A percentile compares a stretch with the other conserved stretches of the same genome.
Conservation (phyloP, 148 eudicot species). For the Nepenthes mirabilis region DNA sequence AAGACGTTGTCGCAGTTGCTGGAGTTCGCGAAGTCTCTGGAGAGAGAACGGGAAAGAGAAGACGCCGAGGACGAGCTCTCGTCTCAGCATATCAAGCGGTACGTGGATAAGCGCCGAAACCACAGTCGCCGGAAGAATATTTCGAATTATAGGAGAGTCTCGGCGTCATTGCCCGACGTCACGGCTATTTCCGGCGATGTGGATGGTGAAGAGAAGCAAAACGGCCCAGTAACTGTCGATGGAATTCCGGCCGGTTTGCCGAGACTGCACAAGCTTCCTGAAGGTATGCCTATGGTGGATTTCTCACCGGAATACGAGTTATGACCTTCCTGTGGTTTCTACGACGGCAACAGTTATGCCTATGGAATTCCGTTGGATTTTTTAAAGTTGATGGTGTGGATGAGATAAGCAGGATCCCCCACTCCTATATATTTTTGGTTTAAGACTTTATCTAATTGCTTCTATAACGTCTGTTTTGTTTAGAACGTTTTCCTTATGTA, state of each 20-base stretch:
- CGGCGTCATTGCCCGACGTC: slow-evolving; percentile 64
- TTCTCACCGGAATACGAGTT: slow-evolving; percentile 5
- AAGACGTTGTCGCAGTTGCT: slow-evolving; percentile 78
- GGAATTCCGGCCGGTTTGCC: slow-evolving; percentile 74
- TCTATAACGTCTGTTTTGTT: too few relatives aligned
- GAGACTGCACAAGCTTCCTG: slow-evolving; percentile 45
- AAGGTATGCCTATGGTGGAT: slow-evolving; percentile 32
- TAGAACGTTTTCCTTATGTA: too few relatives aligned
- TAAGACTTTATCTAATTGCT: too few relatives aligned
- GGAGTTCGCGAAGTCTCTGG: slow-evolving; percentile 71
- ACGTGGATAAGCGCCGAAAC: slow-evolving; percentile 14
- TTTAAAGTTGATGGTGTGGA: too few relatives aligned
- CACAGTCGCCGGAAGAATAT: slow-evolving; percentile 25
- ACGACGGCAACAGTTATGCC: not conserved
- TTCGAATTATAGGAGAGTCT: slow-evolving; percentile 34
- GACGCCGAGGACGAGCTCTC: slow-evolving; percentile 18
- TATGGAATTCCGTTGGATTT: too few relatives aligned
- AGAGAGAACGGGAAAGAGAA: slow-evolving; percentile 29
- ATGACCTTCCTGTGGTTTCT: not conserved
- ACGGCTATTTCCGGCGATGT: slow-evolving; percentile 27
- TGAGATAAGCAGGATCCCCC: too few relatives aligned
- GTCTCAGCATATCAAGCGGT: slow-evolving; percentile 20
- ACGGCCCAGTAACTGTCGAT: slow-evolving; percentile 37
- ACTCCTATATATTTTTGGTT: too few relatives aligned
- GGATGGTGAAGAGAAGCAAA: slow-evolving; percentile 36